A percentile compares a stretch with the other conserved stretches of the same genome.
Evolutionary conservation across 345 rosid species (phyloP).

Genomic region (Sapria himalayana): DNA sequence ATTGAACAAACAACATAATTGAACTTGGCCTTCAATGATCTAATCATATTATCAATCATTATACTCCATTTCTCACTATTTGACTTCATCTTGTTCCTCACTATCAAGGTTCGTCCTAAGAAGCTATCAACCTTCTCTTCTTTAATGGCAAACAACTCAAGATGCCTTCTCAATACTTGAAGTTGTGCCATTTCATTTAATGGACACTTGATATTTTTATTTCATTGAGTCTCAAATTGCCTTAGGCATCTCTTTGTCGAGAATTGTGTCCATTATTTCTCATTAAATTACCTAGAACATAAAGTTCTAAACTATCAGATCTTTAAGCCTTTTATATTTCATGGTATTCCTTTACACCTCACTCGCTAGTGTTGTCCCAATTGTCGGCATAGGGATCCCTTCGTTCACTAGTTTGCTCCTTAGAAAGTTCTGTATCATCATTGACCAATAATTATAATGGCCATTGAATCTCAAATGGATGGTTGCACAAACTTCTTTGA

Average conservation of each 20-base stretch:
- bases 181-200: not conserved
- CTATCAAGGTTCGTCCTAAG: conserved; percentile 3
- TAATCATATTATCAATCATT: conserved; percentile 1
- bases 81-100: conserved; percentile 3
- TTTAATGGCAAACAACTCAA: conserved; percentile 6
- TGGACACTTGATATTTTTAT: not conserved
- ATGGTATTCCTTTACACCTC: conserved; percentile 2
- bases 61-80: not conserved
- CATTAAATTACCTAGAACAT: not conserved
- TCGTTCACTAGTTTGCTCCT: conserved; percentile 3
- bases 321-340: not conserved
- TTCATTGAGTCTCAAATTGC: conserved; percentile 4
- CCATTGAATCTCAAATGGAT: conserved; percentile 5
- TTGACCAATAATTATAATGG: conserved; percentile 2
- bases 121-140: conserved; percentile 4
- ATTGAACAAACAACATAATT: too few species aligned
- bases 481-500: conserved; percentile 1
- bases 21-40: too few species aligned
- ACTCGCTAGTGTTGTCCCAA: not conserved
- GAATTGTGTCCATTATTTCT: conserved; percentile 1
- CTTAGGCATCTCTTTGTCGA: not conserved
- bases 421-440: conserved; percentile 3
- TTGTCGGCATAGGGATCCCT: conserved; percentile 1
- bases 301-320: not conserved
- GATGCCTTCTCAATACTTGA: conserved; percentile 4